Percentiles rank a stretch among this genome's conserved stretches.
phyloP scores from a whole-genome alignment of 1,284 basidiomycete species.

The Cryptococcus sp. region DNA sequence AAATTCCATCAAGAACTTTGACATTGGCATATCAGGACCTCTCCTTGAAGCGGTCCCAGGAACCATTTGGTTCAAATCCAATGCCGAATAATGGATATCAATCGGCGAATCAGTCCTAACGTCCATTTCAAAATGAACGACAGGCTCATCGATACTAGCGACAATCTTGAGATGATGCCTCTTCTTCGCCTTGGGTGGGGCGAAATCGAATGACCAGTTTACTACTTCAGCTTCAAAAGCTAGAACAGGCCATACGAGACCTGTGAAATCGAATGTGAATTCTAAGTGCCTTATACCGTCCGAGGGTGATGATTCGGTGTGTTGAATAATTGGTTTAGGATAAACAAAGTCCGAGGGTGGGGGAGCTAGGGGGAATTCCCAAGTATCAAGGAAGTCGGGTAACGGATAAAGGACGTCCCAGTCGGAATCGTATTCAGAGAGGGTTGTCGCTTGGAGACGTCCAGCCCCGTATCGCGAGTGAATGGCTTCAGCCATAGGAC shows the following conservation, averaged over 20 bases:
- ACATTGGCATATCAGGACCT: constrained; percentile 41
- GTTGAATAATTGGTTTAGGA: constrained; percentile 24
- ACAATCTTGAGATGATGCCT: constrained; percentile 81
- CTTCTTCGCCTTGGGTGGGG: constrained; percentile 65
- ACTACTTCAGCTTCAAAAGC: constrained; percentile 90
- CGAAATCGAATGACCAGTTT: constrained; percentile 73
- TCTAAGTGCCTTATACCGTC: constrained; percentile 61
- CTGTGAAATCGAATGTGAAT: constrained; percentile 63
- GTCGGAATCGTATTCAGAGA: constrained; percentile 52
- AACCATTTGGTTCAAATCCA: constrained; percentile 46
- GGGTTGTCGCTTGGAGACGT: constrained; percentile 20
- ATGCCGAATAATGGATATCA: constrained; percentile 38
- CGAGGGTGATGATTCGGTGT: constrained; percentile 49
- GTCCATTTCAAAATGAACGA: constrained; percentile 34
- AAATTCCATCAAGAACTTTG: constrained; percentile 36
- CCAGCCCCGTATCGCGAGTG: constrained; percentile 55
- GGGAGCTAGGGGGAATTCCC: constrained; percentile 22
- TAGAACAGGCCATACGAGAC: constrained; percentile 57
- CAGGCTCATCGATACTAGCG: constrained; percentile 31
- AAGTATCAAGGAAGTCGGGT: constrained; percentile 52
- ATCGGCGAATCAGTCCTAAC: constrained; percentile 21
- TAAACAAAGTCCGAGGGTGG: constrained; percentile 54
- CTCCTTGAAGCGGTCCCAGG: constrained; percentile 36
- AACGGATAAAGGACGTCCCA: constrained; percentile 89
- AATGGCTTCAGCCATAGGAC: constrained; percentile 51